Base-by-base conservation (phyloP, 805 yeast species). In the Kluyveromyces wickerhamii region DNA sequence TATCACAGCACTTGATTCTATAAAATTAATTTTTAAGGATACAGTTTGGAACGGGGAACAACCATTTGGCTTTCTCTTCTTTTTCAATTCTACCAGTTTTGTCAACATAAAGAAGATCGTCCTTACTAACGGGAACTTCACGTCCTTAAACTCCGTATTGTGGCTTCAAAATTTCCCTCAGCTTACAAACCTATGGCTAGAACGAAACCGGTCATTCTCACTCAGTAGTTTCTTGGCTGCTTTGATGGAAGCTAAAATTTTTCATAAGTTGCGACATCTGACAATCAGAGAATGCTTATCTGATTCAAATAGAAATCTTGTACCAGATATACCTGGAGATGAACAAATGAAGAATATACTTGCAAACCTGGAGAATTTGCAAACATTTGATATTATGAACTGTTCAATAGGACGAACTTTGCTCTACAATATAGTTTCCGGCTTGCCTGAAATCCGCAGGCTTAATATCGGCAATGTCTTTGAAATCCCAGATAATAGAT, bases 151-250 rank as follows among this genome's bases (percentile, higher is more conserved):
- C 13, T 13, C 16, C 9, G 10, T 52, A 17, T 36, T 39, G 4
- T 54, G 60, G 60, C 34, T 57, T 12, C 12, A 21, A 5, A 36
- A 47, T 14, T 50, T 53, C 28, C 41, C 33, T 2, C 28, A 34
- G 15, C 22, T 57, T 21, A 31, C 39, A 27, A 52, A 49, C 25
- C 22, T 57, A 12, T 54, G 60, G 59, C 27, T 57, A 4, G 62
- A 57, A 40, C 47, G 52, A 27, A 54, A 49, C 32, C 39, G 39
- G 13, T 39, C 46, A 26, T 43, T 49, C 5, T 40, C 37, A 8
- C 29, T 57, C 7, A 22, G 21, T 4, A 35, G 40, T 5, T 46
- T 57, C 21, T 27, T 57, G 22, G 25, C 35, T 2, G 14, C 42
- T 5, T 14, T 52, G 14, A 29, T 40, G 17, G 35, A 42, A 7